Base-by-base conservation (phyloP, 23 red algal genomes). In the Gracilaria domingensis region DNA sequence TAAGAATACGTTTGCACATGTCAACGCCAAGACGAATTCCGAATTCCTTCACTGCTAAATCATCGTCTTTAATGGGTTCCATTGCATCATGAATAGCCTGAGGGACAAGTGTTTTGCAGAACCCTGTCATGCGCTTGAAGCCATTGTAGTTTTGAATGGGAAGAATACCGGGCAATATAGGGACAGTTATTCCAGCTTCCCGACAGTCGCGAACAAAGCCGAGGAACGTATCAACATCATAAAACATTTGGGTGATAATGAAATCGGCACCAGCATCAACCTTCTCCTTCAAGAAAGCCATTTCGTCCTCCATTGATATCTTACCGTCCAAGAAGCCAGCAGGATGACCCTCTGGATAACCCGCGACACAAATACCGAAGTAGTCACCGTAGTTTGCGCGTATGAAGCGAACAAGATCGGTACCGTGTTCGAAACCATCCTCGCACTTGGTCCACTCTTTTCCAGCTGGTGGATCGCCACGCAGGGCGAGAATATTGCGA, bases 171-270 rank as follows among this genome's bases (percentile, higher is more conserved):
- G 97, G 97, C 65, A 99, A 89, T 33, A 99, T 96, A 21, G 97
- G 97, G 40, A 99, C 89, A 0, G 79, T 88, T 29, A 99, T 99
- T 44, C 97, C 97, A 23, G 59, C 78, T 33, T 76, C 61, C 30
- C 94, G 84, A 81, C 97, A 99, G 36, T 86, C 66, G 20, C 55
- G 60, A 35, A 99, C 97, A 78, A 96, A 99, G 24, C 66, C 57
- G 49, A 99, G 91, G 81, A 96, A 99, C 29, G 49, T 47, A 37
- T 99, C 97, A 51, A 96, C 95, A 70, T 99, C 97, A 74, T 96
- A 99, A 75, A 99, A 99, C 97, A 99, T 99, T 67, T 99, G 97
- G 8, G 97, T 99, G 66, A 99, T 99, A 66, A 99, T 96, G 81
- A 99, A 86, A 79, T 99, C 95, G 2, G 93, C 93, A 21, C 97